Conservation (phyloP, 371 early-diverging fungal genomes). For the Mucor racemosus region DNA sequence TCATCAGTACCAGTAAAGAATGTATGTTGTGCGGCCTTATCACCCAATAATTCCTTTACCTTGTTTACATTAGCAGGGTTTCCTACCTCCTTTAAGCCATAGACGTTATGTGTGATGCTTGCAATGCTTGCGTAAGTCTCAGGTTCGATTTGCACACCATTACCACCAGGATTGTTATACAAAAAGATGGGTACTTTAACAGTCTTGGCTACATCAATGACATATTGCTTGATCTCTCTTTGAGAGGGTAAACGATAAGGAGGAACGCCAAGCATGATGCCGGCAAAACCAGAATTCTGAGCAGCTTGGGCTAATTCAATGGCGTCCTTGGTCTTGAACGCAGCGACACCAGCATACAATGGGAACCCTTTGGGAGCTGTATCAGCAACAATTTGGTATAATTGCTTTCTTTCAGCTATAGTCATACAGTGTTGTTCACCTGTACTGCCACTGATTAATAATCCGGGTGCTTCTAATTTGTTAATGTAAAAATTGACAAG, state of each 20-base stretch:
- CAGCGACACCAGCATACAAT: constrained; percentile 41
- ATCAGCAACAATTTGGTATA: constrained; percentile 20
- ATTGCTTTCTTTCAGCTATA: constrained; percentile 33
- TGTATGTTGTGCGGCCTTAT: not conserved
- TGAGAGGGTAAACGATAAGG: constrained; percentile 32
- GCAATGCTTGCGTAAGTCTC: constrained; percentile 23
- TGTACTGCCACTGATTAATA: constrained; percentile 33
- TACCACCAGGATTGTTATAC: constrained; percentile 36
- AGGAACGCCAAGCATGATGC: constrained; percentile 41
- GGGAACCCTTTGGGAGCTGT: constrained; percentile 15
- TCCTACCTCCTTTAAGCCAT: constrained; percentile 34
- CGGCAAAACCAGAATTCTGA: constrained; percentile 18
- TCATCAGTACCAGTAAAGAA: constrained; percentile 28
- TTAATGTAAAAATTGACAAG: constrained; percentile 31
- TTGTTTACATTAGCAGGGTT: constrained; percentile 28
- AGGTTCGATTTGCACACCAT: constrained; percentile 29
- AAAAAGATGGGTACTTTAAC: constrained; percentile 29
- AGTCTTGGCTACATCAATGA: constrained; percentile 20
- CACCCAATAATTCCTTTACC: constrained; percentile 14
- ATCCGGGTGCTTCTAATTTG: constrained; percentile 27
- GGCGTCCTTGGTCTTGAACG: constrained; percentile 38
- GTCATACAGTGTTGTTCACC: constrained; percentile 42
- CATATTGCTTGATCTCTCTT: constrained; percentile 27
- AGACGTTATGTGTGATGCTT: constrained; percentile 12
- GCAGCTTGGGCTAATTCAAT: constrained; percentile 34